Conservation (phyloP, 805 yeast genomes). For the Debaryomyces castellii region DNA sequence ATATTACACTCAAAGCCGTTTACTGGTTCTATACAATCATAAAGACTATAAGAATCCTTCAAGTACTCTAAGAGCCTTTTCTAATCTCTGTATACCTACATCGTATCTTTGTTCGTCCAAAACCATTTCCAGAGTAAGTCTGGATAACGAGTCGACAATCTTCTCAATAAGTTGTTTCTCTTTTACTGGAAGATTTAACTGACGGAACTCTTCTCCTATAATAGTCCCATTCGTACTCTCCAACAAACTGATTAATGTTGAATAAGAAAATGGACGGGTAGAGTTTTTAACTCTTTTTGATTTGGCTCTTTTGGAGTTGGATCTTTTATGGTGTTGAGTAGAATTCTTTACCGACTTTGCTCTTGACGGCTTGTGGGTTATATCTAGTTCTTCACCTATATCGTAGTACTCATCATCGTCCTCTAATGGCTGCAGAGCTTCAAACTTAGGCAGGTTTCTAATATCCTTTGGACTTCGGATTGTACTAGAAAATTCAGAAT, state of each 20-base stretch:
- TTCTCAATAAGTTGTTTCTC: slow-evolving; percentile 82
- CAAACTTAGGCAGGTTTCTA: neutral
- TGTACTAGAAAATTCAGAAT: neutral
- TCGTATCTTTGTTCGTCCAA: slow-evolving; percentile 77
- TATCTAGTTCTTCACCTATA: slow-evolving; percentile 32
- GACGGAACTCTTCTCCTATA: slow-evolving; percentile 70
- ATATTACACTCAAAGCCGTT: neutral
- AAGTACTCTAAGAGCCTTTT: slow-evolving; percentile 77
- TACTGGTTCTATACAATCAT: neutral
- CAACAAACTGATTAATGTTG: slow-evolving; percentile 49
- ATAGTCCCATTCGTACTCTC: slow-evolving; percentile 62
- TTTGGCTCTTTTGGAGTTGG: slow-evolving; percentile 9
- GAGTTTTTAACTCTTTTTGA: slow-evolving; percentile 2
- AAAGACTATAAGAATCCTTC: slow-evolving; percentile 62
- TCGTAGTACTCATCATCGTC: slow-evolving; percentile 34
- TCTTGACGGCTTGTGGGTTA: slow-evolving; percentile 28
- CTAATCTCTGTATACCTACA: slow-evolving; percentile 76
- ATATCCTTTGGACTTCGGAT: neutral
- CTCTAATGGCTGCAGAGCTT: neutral
- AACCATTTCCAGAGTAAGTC: slow-evolving; percentile 89
- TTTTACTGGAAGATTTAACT: slow-evolving; percentile 67
- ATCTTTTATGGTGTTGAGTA: slow-evolving; percentile 20
- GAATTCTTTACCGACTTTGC: slow-evolving; percentile 35
- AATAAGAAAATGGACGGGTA: slow-evolving; percentile 39
- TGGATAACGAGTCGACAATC: slow-evolving; percentile 79